phyloP scores from a whole-genome alignment of 202 grass and related monocot genomes.

The Saccharum hybrid region DNA sequence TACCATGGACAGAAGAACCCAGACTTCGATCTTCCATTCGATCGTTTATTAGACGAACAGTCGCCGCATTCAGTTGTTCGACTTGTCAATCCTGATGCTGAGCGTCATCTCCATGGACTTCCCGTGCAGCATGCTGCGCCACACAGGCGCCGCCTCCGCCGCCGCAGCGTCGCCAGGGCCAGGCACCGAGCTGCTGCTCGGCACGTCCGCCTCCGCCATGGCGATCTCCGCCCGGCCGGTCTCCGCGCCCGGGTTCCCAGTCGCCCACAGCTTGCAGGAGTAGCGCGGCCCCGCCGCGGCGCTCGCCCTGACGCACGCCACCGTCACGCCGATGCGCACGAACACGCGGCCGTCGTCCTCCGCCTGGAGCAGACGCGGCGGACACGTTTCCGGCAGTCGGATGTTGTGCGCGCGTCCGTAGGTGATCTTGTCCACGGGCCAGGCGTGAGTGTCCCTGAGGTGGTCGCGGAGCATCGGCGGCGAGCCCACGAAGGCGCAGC shows the following conservation, averaged over 20 bases:
- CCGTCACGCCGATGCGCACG: not conserved
- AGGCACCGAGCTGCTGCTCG: no score
- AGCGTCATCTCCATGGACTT: not conserved
- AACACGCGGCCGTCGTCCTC: slow-evolving; percentile 3
- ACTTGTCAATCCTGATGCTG: not conserved
- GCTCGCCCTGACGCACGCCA: slow-evolving; percentile 1
- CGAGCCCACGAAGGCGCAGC: slow-evolving; percentile 23
- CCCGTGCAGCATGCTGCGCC: not conserved
- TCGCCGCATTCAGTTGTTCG: not conserved
- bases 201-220: not conserved
- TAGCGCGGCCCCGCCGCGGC: not conserved
- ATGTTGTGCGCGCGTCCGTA: not conserved
- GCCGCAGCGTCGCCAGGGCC: no score
- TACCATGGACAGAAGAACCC: not conserved
- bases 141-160: not conserved
- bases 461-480: slow-evolving; percentile 27
- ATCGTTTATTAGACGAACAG: not conserved
- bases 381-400: not conserved
- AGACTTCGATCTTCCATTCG: not conserved
- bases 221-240: not conserved
- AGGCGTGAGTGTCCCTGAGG: slow-evolving; percentile 3
- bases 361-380: not conserved
- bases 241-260: not conserved
- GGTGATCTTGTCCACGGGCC: not conserved
- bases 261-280: not conserved